Evolutionary conservation across 2,329 filamentous ascomycete species (phyloP), one percentile per base, ranked within the genome.

Genomic region (Taxawa tesnikishii): DNA sequence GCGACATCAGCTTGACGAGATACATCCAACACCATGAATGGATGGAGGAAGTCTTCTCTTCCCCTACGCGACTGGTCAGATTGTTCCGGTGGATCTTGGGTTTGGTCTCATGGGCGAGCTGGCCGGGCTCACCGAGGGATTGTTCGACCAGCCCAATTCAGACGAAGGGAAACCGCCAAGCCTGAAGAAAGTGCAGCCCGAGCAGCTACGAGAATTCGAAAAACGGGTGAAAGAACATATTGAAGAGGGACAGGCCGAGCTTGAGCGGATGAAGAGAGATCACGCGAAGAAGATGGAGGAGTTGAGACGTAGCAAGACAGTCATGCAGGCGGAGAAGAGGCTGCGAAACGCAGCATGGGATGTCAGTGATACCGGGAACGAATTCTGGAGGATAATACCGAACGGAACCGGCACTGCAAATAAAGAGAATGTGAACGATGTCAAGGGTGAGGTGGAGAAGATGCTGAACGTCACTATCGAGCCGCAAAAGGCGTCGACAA

Each of bases 1-100:
- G 87, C 26, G 90, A 98, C 41, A 80, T 98, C 39, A 93, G 85
- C 45, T 66, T 83, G 38, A 74, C 76, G 41, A 74, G 90, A 34
- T 98, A 94, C 55, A 79, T 79, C 52, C 85, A 94, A 51, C 92
- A 98, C 47, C 88, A 98, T 48, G 84, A 94, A 54, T 96, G 88
- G 90, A 94, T 98, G 83, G 90, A 96, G 50, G 88, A 98, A 58
- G 78, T 98, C 16, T 72, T 96, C 33, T 83, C 82, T 1, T 96
- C 88, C 1, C 87, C 0, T 94, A 94, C 51, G 70, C 80, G 15
- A 80, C 88, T 39, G 72, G 71, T 30, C 83, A 92, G 51, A 93
- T 98, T 36, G 74, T 79, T 6, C 85, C 88, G 1, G 75, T 85
- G 3, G 87, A 94, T 51, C 71, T 96, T 19, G 85, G 85, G 1